Evolutionary conservation across 345 rosid genomes (phyloP), one percentile per base, ranked within the genome.

Genomic region (Eucalyptus rudis): DNA sequence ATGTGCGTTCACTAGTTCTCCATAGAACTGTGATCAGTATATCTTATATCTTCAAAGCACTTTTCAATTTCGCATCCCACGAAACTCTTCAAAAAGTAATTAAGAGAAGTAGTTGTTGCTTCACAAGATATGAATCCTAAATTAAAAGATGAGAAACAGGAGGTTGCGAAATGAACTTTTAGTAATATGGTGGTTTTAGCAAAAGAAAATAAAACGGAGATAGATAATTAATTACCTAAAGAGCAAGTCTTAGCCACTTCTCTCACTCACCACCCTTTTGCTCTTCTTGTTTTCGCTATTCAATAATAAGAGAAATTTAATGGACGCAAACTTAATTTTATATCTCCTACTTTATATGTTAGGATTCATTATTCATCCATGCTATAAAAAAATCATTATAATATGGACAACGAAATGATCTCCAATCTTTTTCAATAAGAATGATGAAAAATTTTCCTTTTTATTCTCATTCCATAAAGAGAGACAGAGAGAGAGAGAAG

Each of bases 401-500:
- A 59, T 59, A 12, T 25, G 66, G 15, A 25, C 64, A 25, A 59
- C 2, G 29, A 59, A 59, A 25, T 59, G 66, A 59, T 59, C 66
- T 25, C 64, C 15, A 59, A 59, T 59, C 66, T 5, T 59, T 58
- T 25, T 56, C 3, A 56, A 56, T 4, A 25, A 56, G 2, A 58
- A 4, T 58, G 14, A 58, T 24, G 3, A 25, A 58, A 24, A 24
- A 25, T 2, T 25, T 58, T 24, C n/a, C 29, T 10, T 25, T 58
- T 25, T 25, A 58, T 58, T 25, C 64, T 58, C 64, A 1, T 25
- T 25, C 62, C 29, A 24, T 56, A 0, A 0, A 24, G 62, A 56
- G 5, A 20, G 10, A 17, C 0, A 7, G 54, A 6, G 50, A 2
- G 14, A 4, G 2, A 7, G 15, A 15, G 6, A n/a, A n/a, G n/a